Percentiles rank a stretch among this genome's conserved stretches.
These are phyloP conservation scores for Fusarium sp. DNA, from an alignment of 2,329 filamentous ascomycete genomes.

Conservation along the genomic window DNA sequence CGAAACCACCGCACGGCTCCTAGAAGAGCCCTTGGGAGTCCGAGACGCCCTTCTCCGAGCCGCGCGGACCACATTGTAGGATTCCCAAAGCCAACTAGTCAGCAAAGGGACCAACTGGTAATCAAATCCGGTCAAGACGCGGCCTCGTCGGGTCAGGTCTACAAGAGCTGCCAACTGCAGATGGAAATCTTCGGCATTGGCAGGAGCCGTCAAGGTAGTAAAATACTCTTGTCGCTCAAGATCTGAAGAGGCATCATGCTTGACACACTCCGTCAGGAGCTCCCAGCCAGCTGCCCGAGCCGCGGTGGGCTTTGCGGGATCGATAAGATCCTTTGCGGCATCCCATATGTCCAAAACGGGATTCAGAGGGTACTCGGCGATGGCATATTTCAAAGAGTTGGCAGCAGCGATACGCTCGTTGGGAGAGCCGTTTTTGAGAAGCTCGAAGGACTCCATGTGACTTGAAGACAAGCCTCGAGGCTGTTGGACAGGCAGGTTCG, in stretches of 20 bases:
- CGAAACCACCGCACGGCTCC: constrained; percentile 51
- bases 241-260: constrained; percentile 72
- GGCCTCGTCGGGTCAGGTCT: constrained; percentile 71
- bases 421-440: constrained; percentile 64
- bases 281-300: constrained; percentile 73
- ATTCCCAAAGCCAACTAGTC: constrained; percentile 69
- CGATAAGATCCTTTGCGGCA: constrained; percentile 73
- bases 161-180: constrained; percentile 73
- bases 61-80: constrained; percentile 64
- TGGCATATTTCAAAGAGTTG: constrained; percentile 65
- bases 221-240: constrained; percentile 76
- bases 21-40: constrained; percentile 53
- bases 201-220: constrained; percentile 67
- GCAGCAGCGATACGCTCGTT: constrained; percentile 69
- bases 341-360: constrained; percentile 74
- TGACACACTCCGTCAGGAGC: constrained; percentile 73
- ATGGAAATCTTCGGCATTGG: constrained; percentile 72
- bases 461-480: constrained; percentile 60
- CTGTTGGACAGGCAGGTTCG: constrained; percentile 52
- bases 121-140: constrained; percentile 74
- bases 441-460: constrained; percentile 66
- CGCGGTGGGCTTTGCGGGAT: constrained; percentile 64
- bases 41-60: constrained; percentile 61
- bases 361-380: constrained; percentile 70
- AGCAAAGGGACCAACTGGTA: constrained; percentile 74